These are phyloP conservation scores for Fragilaria radians DNA, from an alignment of 108 stramenopile genomes.

Conservation along the genomic window DNA sequence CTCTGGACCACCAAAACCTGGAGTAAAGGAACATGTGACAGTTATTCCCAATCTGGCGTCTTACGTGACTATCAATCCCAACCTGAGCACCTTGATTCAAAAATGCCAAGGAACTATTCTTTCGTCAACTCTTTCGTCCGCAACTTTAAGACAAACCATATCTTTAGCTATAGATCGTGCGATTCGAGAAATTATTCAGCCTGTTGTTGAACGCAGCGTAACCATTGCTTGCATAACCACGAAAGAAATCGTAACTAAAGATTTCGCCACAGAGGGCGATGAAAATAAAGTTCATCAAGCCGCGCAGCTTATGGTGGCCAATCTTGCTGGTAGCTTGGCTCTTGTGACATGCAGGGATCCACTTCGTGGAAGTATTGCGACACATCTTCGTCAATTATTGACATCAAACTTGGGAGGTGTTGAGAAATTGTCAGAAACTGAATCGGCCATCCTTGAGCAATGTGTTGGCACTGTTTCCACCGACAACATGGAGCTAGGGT, in stretches of 20 bases:
- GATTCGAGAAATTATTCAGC: slow-evolving; percentile 98
- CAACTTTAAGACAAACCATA: slow-evolving; percentile 81
- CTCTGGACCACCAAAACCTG: slow-evolving; percentile 16
- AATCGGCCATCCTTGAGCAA: slow-evolving; percentile 80
- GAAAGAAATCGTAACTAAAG: slow-evolving; percentile 96
- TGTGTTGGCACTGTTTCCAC: slow-evolving; percentile 90
- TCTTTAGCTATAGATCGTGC: slow-evolving; percentile 95
- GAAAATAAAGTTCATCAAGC: slow-evolving; percentile 94
- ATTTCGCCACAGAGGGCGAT: slow-evolving; percentile 97
- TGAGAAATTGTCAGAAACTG: slow-evolving; percentile 60
- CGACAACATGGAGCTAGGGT: slow-evolving; percentile 96
- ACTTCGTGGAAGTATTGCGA: slow-evolving; percentile 88
- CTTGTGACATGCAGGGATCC: slow-evolving; percentile 97
- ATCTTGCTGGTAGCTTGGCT: slow-evolving; percentile 95
- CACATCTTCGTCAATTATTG: slow-evolving; percentile 90
- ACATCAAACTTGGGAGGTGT: slow-evolving; percentile 21
- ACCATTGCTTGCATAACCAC: slow-evolving; percentile 98
- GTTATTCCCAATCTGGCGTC: slow-evolving; percentile 95
- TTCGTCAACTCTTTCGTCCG: slow-evolving; percentile 42
- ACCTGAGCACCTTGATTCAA: slow-evolving; percentile 72
- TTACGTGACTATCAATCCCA: slow-evolving; percentile 91
- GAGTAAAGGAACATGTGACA: slow-evolving; percentile 68
- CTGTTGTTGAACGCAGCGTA: slow-evolving; percentile 96
- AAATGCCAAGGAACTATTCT: slow-evolving; percentile 53
- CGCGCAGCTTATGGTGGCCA: slow-evolving; percentile 96